Conservation (phyloP, 2,329 filamentous ascomycete genomes). For the Akanthomyces muscarius region DNA sequence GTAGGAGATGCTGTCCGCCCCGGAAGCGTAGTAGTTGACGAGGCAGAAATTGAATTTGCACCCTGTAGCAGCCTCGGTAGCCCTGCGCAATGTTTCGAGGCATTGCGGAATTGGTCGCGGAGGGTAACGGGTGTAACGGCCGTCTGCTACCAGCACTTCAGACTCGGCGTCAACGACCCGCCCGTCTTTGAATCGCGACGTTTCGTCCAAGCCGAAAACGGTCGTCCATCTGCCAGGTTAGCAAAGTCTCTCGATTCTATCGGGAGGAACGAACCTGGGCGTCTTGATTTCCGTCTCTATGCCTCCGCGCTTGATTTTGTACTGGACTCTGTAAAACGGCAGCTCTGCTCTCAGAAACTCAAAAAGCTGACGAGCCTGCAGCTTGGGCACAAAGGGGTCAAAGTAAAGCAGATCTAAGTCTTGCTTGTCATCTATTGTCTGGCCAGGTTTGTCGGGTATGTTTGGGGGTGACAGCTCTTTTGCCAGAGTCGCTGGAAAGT, state of each 20-base stretch:
- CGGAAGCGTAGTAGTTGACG: slow-evolving; percentile 79
- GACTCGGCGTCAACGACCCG: slow-evolving; percentile 43
- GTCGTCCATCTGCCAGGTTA: slow-evolving; percentile 43
- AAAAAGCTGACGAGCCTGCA: slow-evolving; percentile 58
- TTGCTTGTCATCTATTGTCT: slow-evolving; percentile 59
- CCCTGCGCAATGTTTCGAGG: slow-evolving; percentile 57
- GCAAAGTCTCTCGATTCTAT: background rate
- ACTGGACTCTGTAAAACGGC: slow-evolving; percentile 72
- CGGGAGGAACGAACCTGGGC: slow-evolving; percentile 35
- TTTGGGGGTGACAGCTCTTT: slow-evolving; percentile 38
- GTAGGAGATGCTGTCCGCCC: slow-evolving; percentile 72
- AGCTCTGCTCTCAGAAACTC: slow-evolving; percentile 66
- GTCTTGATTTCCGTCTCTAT: slow-evolving; percentile 58
- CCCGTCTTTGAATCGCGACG: slow-evolving; percentile 53
- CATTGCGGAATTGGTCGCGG: slow-evolving; percentile 70
- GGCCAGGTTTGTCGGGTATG: slow-evolving; percentile 49
- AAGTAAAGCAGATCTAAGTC: slow-evolving; percentile 73
- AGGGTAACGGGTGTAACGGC: slow-evolving; percentile 49
- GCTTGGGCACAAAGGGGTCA: slow-evolving; percentile 63
- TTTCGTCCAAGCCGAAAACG: slow-evolving; percentile 58
- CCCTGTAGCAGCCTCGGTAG: slow-evolving; percentile 63
- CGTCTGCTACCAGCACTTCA: slow-evolving; percentile 41
- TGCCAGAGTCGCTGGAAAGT: slow-evolving; percentile 37
- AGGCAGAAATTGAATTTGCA: slow-evolving; percentile 73
- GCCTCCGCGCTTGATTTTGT: slow-evolving; percentile 64